Evolutionary conservation across 2,329 filamentous ascomycete genomes (phyloP).

Genomic region (Cryoendolithus antarcticus): DNA sequence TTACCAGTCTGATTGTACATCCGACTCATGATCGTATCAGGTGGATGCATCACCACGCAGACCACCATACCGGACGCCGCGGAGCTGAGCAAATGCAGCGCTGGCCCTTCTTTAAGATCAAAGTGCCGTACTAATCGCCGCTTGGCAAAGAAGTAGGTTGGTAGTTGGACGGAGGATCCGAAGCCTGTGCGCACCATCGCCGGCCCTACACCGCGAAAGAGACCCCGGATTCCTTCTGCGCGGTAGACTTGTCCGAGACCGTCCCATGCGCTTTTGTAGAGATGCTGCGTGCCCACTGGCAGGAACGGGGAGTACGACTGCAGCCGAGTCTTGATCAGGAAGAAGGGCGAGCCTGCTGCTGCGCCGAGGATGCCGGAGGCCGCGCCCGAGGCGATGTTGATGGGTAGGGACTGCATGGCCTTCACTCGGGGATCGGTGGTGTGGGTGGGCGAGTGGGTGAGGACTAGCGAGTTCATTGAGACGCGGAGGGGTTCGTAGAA

Average conservation of each 20-base stretch:
- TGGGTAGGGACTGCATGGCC: conserved; percentile 61
- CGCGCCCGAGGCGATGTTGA: conserved; percentile 92
- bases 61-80: conserved; percentile 89
- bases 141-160: conserved; percentile 98
- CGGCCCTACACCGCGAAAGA: conserved; percentile 83
- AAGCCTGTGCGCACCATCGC: conserved; percentile 95
- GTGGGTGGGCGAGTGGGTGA: conserved; percentile 56
- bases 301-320: conserved; percentile 89
- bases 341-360: conserved; percentile 88
- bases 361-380: conserved; percentile 82
- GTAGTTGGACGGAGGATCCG: conserved; percentile 87
- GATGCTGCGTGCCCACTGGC: conserved; percentile 92
- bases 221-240: conserved; percentile 62
- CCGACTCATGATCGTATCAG: conserved; percentile 97
- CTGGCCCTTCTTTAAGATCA: conserved; percentile 81
- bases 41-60: conserved; percentile 95
- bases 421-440: conserved; percentile 29
- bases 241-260: conserved; percentile 69
- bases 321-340: conserved; percentile 90
- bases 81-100: conserved; percentile 78
- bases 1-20: conserved; percentile 99
- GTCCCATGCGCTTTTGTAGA: conserved; percentile 75
- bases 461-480: conserved; percentile 28
- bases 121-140: conserved; percentile 67
- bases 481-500: conserved; percentile 94